Evolutionary conservation across 164 flowering plant species (phyloP), one percentile per base, ranked within the genome.

Genomic region (Kingdonia uniflora): DNA sequence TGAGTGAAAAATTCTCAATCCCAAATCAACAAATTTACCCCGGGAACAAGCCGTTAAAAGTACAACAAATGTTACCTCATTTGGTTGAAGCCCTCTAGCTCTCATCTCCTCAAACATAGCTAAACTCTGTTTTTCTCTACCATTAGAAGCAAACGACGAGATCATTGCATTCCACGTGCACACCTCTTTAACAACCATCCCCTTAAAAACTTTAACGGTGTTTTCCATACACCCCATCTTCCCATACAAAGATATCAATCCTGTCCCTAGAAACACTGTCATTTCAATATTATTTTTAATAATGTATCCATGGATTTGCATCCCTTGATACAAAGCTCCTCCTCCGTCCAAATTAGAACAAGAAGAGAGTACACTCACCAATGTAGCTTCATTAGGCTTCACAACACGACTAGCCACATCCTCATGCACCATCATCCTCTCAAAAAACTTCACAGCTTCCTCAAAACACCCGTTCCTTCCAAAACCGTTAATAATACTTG

Each of bases 151-250:
- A 24, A 88, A 64, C 0, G 82, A 65, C 16, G 76, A 74, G 26
- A 88, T 80, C 70, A 84, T 67, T 6, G 95, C 92, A 71, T 85
- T 88, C 92, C 92, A 85, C 26, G 81, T 62, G 60, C 84, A 80
- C 14, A 80, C 79, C 58, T 71, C 67, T 56, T 69, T 82, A 15
- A 19, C 49, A 19, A 16, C 56, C 78, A 79, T 65, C 26, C 40
- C 42, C 10, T 68, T 22, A 47, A 85, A 88, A 43, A 81, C 67
- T 49, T 52, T 56, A 6, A 43, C 17, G 0, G 85, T 82, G 59
- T 33, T 61, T 14, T 20, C 65, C 42, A 77, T 54, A 44, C 71
- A 71, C 1, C 92, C 87, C 22, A 47, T 52, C 62, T 82, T 88
- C 14, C 89, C 95, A 62, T 85, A 88, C 48, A 85, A 57, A 24